Conservation (phyloP, 1,139 yeast genomes). For the Yamadazyma pseudoaaseri region DNA sequence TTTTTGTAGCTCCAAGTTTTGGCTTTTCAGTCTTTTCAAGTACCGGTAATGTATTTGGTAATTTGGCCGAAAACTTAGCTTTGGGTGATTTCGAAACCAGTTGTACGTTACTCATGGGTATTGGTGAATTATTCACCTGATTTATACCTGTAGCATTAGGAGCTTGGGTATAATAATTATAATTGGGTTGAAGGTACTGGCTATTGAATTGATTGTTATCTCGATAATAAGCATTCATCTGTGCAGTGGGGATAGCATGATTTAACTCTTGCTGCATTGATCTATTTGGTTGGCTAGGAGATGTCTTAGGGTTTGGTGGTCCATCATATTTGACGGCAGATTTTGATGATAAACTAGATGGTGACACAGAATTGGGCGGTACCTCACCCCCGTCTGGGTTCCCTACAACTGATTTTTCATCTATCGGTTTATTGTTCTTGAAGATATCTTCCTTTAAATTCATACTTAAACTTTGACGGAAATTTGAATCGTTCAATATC, state of each 20-base stretch:
- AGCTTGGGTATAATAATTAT: conserved; percentile 1
- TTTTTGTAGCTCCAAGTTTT: conserved; percentile 78
- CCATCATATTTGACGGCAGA: conserved; percentile 29
- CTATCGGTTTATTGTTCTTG: conserved; percentile 12
- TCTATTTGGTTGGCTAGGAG: conserved; percentile 21
- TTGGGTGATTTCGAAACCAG: conserved; percentile 3
- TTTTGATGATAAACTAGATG: conserved; percentile 37
- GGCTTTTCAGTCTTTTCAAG: conserved; percentile 54
- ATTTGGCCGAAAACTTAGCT: conserved; percentile 2
- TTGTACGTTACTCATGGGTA: conserved; percentile 3
- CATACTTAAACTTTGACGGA: conserved; percentile 10
- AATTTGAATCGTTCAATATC: conserved; percentile 30
- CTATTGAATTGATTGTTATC: conserved; percentile 2
- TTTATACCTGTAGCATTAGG: neutral
- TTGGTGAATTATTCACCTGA: neutral
- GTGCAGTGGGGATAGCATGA: neutral
- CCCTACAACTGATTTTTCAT: conserved; percentile 2
- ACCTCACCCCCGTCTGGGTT: neutral
- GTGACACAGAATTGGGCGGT: conserved; percentile 25
- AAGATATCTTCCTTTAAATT: conserved; percentile 44
- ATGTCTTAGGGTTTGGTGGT: conserved; percentile 45
- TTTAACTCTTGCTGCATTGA: neutral
- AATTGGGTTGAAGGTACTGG: conserved; percentile 3
- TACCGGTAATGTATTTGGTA: conserved; percentile 23
- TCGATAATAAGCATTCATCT: neutral